Conservation (phyloP, 2,329 filamentous ascomycete genomes). For the Trichoderma brevicompactum region DNA sequence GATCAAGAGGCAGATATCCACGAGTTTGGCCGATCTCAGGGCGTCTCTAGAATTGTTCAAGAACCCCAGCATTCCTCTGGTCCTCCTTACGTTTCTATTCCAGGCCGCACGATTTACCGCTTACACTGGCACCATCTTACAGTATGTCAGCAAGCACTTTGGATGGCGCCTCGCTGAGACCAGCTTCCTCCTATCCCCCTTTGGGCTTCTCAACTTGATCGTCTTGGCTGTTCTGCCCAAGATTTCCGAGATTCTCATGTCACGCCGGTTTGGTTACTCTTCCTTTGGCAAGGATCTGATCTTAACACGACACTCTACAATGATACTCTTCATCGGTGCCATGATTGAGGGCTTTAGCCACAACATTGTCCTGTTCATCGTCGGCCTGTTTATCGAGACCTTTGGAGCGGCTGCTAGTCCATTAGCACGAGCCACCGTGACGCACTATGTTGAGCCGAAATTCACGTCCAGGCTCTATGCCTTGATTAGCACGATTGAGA, state of each 20-base stretch:
- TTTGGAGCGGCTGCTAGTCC: constrained; percentile 47
- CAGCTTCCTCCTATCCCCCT: constrained; percentile 47
- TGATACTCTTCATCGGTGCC: constrained; percentile 40
- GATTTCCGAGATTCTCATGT: constrained; percentile 41
- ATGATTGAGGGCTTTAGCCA: constrained; percentile 44
- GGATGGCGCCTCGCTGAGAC: constrained; percentile 49
- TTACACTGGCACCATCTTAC: constrained; percentile 44
- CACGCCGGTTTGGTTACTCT: constrained; percentile 41
- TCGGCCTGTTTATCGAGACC: constrained; percentile 45
- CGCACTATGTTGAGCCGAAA: constrained; percentile 45
- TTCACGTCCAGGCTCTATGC: constrained; percentile 49
- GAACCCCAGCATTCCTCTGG: constrained; percentile 44
- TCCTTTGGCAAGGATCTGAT: constrained; percentile 46
- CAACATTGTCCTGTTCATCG: constrained; percentile 42
- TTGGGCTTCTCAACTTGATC: constrained; percentile 46
- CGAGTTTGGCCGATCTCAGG: constrained; percentile 41
- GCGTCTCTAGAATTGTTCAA: constrained; percentile 43
- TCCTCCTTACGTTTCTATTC: constrained; percentile 47
- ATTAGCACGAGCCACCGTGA: constrained; percentile 47
- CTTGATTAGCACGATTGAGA: constrained; percentile 47
- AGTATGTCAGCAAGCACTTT: constrained; percentile 52
- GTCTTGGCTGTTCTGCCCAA: constrained; percentile 45
- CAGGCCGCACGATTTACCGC: constrained; percentile 44
- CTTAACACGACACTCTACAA: constrained; percentile 42
- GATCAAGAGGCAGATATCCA: constrained; percentile 38